Evolutionary conservation across 768 basidiomycete species (phyloP), one percentile per base, ranked within the genome.

Genomic region (Dentipellis fragilis): DNA sequence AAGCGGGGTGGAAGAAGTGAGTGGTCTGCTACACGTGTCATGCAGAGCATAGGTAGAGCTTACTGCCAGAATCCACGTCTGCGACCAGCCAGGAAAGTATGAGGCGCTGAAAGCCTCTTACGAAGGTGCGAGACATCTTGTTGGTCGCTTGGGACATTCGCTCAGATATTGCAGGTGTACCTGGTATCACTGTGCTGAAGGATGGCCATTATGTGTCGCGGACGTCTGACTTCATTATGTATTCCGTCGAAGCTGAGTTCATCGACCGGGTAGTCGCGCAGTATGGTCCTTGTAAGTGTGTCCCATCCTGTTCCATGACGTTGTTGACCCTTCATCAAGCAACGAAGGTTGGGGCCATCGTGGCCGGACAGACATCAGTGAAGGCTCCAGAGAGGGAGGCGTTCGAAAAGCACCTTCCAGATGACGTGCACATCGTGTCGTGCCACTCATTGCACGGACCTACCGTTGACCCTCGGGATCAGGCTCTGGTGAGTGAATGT

Each of bases 381-480:
- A 99, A 99, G 67, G 89, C 93, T 0, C 96, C 96, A 0, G 96
- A 99, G 67, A 84, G 79, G 59, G 78, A 69, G 1, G 94, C 96
- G 0, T 98, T 96, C 64, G 96, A 99, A 62, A 79, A 80, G 36
- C 75, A 89, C 63, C 83, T 98, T 2, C 96, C 96, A 0, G 61
- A 70, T 2, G 96, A 99, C 64, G 85, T 89, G 11, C 78, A 86
- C 63, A 93, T 99, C 62, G 80, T 97, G 48, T 96, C 93, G 0
- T 80, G 92, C 55, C 96, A 99, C 71, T 96, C 93, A 17, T 70
- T 99, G 19, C 96, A 99, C 67, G 95, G 94, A 0, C 95, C 96
- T 0, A 82, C 80, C 19, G 93, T 99, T 9, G 86, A 85, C 35
- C 84, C 93, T 0, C 73, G 84, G 12, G 93, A 89, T 0, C 96